Evolutionary conservation across 352 stramenopile genomes (phyloP).

Genomic region (Phytophthora lateralis): DNA sequence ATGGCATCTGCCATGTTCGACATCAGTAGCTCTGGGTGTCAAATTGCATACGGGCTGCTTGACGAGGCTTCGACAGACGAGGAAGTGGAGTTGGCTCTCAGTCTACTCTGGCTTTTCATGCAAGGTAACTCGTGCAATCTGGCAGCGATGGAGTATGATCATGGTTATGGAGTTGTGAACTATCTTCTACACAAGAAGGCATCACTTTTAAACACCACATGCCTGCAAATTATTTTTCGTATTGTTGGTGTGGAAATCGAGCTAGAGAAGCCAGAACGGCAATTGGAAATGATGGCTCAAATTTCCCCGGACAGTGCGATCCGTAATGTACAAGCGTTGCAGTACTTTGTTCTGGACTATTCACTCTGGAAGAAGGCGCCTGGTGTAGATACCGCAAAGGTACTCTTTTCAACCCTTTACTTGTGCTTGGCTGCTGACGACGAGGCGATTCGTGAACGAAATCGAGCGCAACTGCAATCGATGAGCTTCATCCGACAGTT

Average conservation of each 20-base stretch:
- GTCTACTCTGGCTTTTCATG: conserved; percentile 45
- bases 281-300: conserved; percentile 4
- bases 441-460: conserved; percentile 54
- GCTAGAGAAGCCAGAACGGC: conserved; percentile 2
- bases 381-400: conserved; percentile 37
- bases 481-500: conserved; percentile 70
- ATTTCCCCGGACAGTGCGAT: conserved; percentile 47
- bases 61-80: conserved; percentile 40
- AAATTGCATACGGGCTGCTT: conserved; percentile 60
- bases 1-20: conserved; percentile 50
- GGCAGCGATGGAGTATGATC: conserved; percentile 67
- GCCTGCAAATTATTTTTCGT: conserved; percentile 50
- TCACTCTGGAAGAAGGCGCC: conserved; percentile 65
- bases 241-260: conserved; percentile 63
- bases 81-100: conserved; percentile 57
- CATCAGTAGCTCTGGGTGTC: conserved; percentile 53
- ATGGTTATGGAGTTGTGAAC: conserved; percentile 77
- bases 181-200: conserved; percentile 68
- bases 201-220: conserved; percentile 39
- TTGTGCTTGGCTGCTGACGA: conserved; percentile 53
- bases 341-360: conserved; percentile 79
- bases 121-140: conserved; percentile 48
- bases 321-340: conserved; percentile 65
- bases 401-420: conserved; percentile 74
- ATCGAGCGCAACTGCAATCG: conserved; percentile 64